Evolutionary conservation across 2,329 filamentous ascomycete genomes (phyloP).

Genomic region (Ambrosiella xylebori): DNA sequence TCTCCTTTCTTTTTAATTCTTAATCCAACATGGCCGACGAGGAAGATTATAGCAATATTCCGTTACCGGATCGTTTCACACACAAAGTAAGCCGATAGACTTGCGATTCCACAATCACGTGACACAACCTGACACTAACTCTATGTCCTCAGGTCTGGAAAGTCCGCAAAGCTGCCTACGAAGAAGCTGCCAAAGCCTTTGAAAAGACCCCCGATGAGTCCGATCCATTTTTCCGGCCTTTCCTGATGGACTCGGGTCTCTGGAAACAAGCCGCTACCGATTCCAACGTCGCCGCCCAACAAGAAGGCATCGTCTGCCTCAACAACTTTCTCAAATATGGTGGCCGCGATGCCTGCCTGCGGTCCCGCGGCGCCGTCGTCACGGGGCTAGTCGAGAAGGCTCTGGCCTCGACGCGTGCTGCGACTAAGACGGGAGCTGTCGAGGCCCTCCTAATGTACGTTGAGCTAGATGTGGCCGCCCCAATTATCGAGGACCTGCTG

Average conservation of each 20-base stretch:
- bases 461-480: conserved; percentile 71
- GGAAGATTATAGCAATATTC: conserved; percentile 66
- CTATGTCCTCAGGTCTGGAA: conserved; percentile 60
- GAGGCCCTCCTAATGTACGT: conserved; percentile 80
- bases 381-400: conserved; percentile 79
- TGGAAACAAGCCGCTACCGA: conserved; percentile 91
- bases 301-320: conserved; percentile 74
- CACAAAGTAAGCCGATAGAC: conserved; percentile 46
- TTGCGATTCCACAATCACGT: not conserved
- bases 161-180: conserved; percentile 85
- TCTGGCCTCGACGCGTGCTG: conserved; percentile 68
- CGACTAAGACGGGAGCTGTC: conserved; percentile 70
- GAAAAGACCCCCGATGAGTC: conserved; percentile 68
- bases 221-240: conserved; percentile 73
- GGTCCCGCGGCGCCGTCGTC: conserved; percentile 61
- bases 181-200: conserved; percentile 79
- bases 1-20: not conserved
- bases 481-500: conserved; percentile 78
- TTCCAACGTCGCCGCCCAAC: conserved; percentile 91
- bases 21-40: conserved; percentile 50
- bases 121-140: not conserved
- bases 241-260: conserved; percentile 63
- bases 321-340: conserved; percentile 88
- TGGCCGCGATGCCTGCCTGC: conserved; percentile 58
- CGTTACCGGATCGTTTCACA: conserved; percentile 60